Evolutionary conservation across 192 early-diverging fungal genomes (phyloP), one percentile per base, ranked within the genome.

Genomic region (Cetraspora pellucida): DNA sequence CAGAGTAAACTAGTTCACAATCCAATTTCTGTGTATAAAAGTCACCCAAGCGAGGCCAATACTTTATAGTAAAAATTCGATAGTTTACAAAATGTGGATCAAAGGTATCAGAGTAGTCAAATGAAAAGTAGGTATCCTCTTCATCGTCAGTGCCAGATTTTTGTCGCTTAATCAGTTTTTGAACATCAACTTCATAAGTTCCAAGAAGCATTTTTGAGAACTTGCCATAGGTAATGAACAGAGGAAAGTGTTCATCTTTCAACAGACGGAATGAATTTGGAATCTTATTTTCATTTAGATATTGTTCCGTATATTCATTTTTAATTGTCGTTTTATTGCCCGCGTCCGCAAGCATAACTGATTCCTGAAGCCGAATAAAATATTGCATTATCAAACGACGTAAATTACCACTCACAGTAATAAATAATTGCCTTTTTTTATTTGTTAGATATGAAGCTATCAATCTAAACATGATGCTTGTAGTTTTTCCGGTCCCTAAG

Each of bases 101-200:
- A 37, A 74, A 30, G 73, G 28, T 19, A 3, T 72, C 17, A 27
- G 47, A n/a, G 21, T 19, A 5, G 17, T 46, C 30, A 0, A 3
- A 16, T 10, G 27, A 16, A 46, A 19, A 47, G 3, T 17, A 13
- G 10, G 25, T 5, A 23, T 74, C 58, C 3, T 61, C 73, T 2
- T 63, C 73, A 27, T 74, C 2, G 46, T 47, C 73, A 16, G 47
- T 23, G 10, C 27, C 31, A 19, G 23, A 3, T n/a, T 55, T 25
- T n/a, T 13, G 4, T 43, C 11, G 50, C 19, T 44, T 2, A 9
- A n/a, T 46, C 17, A 46, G 46, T 28, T 75, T 47, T n/a, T 63
- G 73, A 47, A 49, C 11, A 63, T 75, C 73, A 64, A 75, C 63
- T 1, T 16, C 43, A 47, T 75, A 75, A 46, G 73, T 75, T 45